These are phyloP conservation scores for Umbelopsis sp. DNA, from an alignment of 192 early-diverging fungal species.

Conservation along the genomic window DNA sequence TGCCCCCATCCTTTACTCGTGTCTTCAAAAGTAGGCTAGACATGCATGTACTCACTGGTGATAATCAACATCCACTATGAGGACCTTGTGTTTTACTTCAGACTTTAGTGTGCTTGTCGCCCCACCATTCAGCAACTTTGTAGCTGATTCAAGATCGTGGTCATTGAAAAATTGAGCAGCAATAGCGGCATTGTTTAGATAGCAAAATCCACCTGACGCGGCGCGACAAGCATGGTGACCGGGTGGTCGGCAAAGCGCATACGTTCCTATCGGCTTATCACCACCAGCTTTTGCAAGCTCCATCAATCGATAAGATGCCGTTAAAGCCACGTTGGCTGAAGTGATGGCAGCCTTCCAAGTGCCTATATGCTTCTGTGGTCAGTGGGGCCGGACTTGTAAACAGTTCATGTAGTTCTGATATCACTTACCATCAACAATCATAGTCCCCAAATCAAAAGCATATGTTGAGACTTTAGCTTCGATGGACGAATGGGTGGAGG, in stretches of 20 bases:
- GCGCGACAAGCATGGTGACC: slow-evolving; percentile 60
- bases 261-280: slow-evolving; percentile 48
- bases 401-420: background rate
- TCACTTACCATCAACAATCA: slow-evolving; percentile 29
- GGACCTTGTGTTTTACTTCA: slow-evolving; percentile 42
- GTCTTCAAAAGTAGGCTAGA: background rate
- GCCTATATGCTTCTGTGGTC: slow-evolving; percentile 33
- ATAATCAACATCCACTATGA: slow-evolving; percentile 59
- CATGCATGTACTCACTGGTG: slow-evolving; percentile 49
- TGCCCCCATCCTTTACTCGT: background rate
- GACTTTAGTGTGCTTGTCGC: background rate
- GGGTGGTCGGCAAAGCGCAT: slow-evolving; percentile 59
- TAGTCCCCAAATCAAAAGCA: slow-evolving; percentile 21
- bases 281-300: slow-evolving; percentile 38
- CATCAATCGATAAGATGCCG: slow-evolving; percentile 57
- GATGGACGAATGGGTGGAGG: background rate
- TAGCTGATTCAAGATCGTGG: slow-evolving; percentile 29
- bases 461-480: slow-evolving; percentile 22
- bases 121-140: background rate
- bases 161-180: slow-evolving; percentile 50
- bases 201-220: slow-evolving; percentile 61
- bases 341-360: slow-evolving; percentile 67
- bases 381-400: background rate
- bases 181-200: slow-evolving; percentile 57
- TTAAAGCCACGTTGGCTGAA: slow-evolving; percentile 68